phyloP scores from a whole-genome alignment of 805 yeast genomes.

The Clavispora santaluciae region DNA sequence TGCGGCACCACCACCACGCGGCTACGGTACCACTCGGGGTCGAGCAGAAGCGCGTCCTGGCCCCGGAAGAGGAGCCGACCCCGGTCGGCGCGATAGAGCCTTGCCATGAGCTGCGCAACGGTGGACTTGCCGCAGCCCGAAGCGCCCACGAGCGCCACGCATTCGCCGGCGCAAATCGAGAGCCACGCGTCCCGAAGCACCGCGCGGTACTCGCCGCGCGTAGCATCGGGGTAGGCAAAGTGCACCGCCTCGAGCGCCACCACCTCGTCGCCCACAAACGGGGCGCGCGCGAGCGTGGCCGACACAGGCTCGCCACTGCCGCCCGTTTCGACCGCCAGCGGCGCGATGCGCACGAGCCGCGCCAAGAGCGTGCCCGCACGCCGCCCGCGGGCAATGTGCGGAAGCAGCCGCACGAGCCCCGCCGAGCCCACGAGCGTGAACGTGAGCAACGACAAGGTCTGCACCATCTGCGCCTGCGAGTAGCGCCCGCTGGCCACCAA shows the following conservation, averaged over 20 bases:
- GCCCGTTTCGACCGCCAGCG: conserved; percentile 31
- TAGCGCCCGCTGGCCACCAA: conserved; percentile 61
- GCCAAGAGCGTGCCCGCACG: conserved; percentile 56
- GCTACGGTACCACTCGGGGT: conserved; percentile 45
- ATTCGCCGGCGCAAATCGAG: conserved; percentile 40
- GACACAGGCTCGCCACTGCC: conserved; percentile 21
- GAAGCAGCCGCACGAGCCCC: conserved; percentile 58
- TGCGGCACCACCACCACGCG: conserved; percentile 72
- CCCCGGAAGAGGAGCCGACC: conserved; percentile 44
- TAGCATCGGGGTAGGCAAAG: conserved; percentile 43
- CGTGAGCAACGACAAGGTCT: conserved; percentile 65
- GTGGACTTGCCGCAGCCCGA: conserved; percentile 96
- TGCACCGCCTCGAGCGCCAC: conserved; percentile 41
- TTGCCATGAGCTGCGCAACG: conserved; percentile 48
- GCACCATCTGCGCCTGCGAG: conserved; percentile 52
- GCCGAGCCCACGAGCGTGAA: conserved; percentile 69
- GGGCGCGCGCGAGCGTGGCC: conserved; percentile 19
- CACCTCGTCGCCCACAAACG: conserved; percentile 10
- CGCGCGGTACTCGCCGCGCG: conserved; percentile 15
- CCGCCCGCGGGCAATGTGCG: conserved; percentile 76
- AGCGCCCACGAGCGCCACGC: conserved; percentile 70
- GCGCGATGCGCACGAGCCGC: conserved; percentile 30
- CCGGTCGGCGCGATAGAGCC: conserved; percentile 42
- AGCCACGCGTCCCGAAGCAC: conserved; percentile 43
- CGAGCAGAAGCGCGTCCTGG: conserved; percentile 41